These are phyloP conservation scores for Populus nigra DNA, from an alignment of 345 rosid species.

Conservation along the genomic window DNA sequence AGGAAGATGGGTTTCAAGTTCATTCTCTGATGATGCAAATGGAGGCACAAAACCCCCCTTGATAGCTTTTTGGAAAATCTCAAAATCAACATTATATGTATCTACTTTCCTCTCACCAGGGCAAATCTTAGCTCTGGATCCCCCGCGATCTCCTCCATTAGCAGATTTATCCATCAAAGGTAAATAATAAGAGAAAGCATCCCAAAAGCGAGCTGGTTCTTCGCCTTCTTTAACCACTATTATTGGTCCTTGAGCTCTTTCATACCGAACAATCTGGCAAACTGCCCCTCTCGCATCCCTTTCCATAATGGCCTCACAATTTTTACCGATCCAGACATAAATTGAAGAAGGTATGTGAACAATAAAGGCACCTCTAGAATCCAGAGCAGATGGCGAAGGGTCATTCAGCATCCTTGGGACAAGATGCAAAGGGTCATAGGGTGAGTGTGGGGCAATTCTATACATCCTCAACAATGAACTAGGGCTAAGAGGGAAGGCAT, in stretches of 20 bases:
- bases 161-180: conserved; percentile 70
- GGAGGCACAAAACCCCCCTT: conserved; percentile 95
- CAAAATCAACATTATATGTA: conserved; percentile 81
- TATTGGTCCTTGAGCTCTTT: conserved; percentile 75
- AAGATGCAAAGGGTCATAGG: conserved; percentile 97
- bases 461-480: conserved; percentile 91
- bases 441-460: conserved; percentile 90
- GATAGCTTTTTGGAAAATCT: conserved; percentile 77
- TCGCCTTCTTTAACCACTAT: conserved; percentile 77
- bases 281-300: conserved; percentile 95
- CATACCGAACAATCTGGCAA: conserved; percentile 91
- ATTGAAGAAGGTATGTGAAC: conserved; percentile 80
- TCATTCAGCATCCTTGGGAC: conserved; percentile 91
- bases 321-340: conserved; percentile 90
- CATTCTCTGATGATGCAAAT: conserved; percentile 73
- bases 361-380: conserved; percentile 97
- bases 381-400: conserved; percentile 74
- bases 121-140: conserved; percentile 35
- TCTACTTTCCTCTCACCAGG: conserved; percentile 73
- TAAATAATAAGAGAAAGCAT: conserved; percentile 64
- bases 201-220: conserved; percentile 86
- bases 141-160: conserved; percentile 30
- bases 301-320: conserved; percentile 84
- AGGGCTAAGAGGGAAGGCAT: conserved; percentile 95
- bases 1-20: conserved; percentile 87